These are phyloP conservation scores for Moesziomyces aphidis DNA, from an alignment of 1,284 basidiomycete species.

Conservation along the genomic window DNA sequence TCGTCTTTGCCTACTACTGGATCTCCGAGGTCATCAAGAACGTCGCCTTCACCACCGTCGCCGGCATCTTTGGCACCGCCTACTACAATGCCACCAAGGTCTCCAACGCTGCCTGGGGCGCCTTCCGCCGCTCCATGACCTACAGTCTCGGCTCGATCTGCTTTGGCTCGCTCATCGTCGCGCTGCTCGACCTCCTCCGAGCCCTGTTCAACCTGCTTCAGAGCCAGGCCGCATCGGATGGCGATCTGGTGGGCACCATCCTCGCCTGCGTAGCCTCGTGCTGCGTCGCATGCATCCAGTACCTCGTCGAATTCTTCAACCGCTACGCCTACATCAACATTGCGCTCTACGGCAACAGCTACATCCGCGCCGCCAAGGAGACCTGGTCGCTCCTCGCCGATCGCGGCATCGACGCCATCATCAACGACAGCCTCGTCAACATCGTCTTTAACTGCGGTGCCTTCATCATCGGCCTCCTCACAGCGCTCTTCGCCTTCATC, in stretches of 20 bases:
- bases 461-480: slow-evolving; percentile 81
- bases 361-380: slow-evolving; percentile 86
- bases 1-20: slow-evolving; percentile 57
- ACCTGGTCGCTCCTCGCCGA: slow-evolving; percentile 88
- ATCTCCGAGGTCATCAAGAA: slow-evolving; percentile 63
- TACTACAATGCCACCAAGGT: slow-evolving; percentile 71
- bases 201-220: slow-evolving; percentile 76
- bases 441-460: slow-evolving; percentile 71
- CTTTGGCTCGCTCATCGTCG: slow-evolving; percentile 89
- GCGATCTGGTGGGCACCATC: slow-evolving; percentile 79
- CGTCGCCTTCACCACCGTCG: slow-evolving; percentile 58
- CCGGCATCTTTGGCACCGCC: slow-evolving; percentile 59
- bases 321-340: slow-evolving; percentile 77
- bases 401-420: slow-evolving; percentile 80
- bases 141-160: slow-evolving; percentile 88
- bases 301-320: slow-evolving; percentile 72
- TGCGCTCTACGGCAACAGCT: slow-evolving; percentile 87
- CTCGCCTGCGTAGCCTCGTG: slow-evolving; percentile 84
- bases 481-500: slow-evolving; percentile 82
- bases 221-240: slow-evolving; percentile 78
- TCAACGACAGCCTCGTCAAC: slow-evolving; percentile 86
- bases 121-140: slow-evolving; percentile 84
- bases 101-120: slow-evolving; percentile 72
- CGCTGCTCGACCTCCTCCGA: slow-evolving; percentile 81
- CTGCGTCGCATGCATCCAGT: slow-evolving; percentile 70